A percentile compares a stretch with the other conserved stretches of the same genome.
phyloP scores from a whole-genome alignment of 768 basidiomycete genomes.

The Kockovaella imperatae region DNA sequence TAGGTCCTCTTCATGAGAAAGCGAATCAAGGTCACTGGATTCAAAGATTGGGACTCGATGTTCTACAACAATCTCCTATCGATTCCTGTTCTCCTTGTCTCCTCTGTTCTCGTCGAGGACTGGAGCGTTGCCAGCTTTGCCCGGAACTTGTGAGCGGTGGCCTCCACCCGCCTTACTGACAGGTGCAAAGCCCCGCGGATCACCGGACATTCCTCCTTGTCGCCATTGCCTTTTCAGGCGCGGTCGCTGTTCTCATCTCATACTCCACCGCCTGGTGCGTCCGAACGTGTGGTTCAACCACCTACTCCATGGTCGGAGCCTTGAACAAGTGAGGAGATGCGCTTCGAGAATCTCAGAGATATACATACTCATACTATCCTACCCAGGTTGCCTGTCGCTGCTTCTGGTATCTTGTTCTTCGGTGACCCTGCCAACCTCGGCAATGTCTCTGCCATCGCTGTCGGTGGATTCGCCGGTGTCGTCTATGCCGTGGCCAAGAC shows the following conservation, averaged over 20 bases:
- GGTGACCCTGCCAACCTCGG: constrained; percentile 81
- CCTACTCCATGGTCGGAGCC: constrained; percentile 99
- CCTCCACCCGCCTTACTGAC: neutral
- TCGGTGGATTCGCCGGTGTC: constrained; percentile 86
- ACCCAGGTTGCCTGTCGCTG: constrained; percentile 73
- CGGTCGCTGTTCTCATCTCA: constrained; percentile 92
- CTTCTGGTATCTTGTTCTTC: constrained; percentile 79
- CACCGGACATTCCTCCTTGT: constrained; percentile 69
- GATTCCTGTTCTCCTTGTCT: constrained; percentile 76
- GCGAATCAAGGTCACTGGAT: constrained; percentile 86
- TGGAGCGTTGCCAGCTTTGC: constrained; percentile 73
- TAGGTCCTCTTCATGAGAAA: constrained; percentile 95
- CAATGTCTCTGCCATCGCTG: constrained; percentile 74
- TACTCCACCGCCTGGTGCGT: constrained; percentile 99
- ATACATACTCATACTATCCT: constrained; percentile 15
- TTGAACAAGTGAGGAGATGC: constrained; percentile 61
- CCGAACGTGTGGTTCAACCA: constrained; percentile 89
- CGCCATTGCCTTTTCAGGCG: constrained; percentile 93
- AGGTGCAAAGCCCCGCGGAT: constrained; percentile 61
- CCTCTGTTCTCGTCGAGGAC: constrained; percentile 77
- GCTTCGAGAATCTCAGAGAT: neutral
- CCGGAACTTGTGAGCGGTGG: constrained; percentile 71
- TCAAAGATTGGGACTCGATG: constrained; percentile 98
- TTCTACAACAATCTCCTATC: constrained; percentile 96
- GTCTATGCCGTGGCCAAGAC: constrained; percentile 92